These are phyloP conservation scores for Eucalyptus regnans DNA, from an alignment of 345 rosid genomes.

Conservation along the genomic window DNA sequence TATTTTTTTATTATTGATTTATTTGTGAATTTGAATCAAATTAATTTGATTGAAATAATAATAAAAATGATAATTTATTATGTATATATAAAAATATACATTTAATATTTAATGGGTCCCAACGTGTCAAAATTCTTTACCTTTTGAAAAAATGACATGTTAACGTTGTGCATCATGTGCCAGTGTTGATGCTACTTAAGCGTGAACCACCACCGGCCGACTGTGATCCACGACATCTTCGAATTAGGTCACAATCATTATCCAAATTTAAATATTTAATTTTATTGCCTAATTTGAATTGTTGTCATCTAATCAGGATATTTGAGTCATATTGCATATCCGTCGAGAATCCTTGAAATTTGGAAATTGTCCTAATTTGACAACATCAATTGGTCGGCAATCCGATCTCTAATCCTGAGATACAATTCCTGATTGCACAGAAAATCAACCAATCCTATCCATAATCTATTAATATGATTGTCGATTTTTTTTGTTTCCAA, in stretches of 20 bases:
- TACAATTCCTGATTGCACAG: not conserved
- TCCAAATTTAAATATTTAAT: not conserved
- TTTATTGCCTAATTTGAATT: not conserved
- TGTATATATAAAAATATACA: accelerated
- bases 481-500: too few species aligned
- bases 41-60: too few species aligned
- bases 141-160: too few species aligned
- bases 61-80: too few species aligned
- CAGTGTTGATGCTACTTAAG: accelerated
- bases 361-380: not conserved
- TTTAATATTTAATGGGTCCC: accelerated
- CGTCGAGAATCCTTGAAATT: not conserved
- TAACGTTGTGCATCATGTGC: accelerated
- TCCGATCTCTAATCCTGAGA: not conserved
- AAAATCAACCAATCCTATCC: not conserved
- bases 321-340: not conserved
- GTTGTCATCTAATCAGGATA: not conserved
- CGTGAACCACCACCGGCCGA: accelerated
- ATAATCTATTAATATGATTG: not conserved
- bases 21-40: too few species aligned
- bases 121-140: accelerated
- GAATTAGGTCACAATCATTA: not conserved
- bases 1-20: too few species aligned
- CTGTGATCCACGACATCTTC: accelerated
- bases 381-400: not conserved